These are phyloP conservation scores for Tricholoma saponaceum DNA, from an alignment of 768 basidiomycete genomes.

Conservation along the genomic window DNA sequence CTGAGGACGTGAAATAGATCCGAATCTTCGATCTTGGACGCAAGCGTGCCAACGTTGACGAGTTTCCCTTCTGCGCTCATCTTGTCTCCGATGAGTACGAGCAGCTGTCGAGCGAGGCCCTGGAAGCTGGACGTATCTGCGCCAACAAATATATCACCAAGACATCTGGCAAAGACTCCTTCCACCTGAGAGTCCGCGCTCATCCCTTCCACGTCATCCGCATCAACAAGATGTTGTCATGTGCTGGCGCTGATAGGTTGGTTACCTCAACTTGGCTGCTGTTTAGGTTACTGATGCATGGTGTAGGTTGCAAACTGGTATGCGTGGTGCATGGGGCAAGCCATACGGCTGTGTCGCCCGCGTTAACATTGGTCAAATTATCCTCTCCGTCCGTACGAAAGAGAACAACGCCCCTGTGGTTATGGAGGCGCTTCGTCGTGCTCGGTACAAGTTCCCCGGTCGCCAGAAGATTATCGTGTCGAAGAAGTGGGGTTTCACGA, in stretches of 20 bases:
- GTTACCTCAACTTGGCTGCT: slow-evolving; percentile 13
- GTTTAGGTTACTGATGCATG: background rate
- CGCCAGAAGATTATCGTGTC: slow-evolving; percentile 96
- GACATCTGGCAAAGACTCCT: slow-evolving; percentile 96
- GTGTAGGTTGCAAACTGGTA: slow-evolving; percentile 86
- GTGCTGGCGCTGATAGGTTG: slow-evolving; percentile 96
- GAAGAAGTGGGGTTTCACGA: slow-evolving; percentile 99
- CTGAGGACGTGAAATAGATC: slow-evolving; percentile 55
- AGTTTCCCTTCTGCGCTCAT: slow-evolving; percentile 97
- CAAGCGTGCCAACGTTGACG: slow-evolving; percentile 94
- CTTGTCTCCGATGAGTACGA: slow-evolving; percentile 98
- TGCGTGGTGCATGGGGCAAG: slow-evolving; percentile 99
- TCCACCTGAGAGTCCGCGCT: slow-evolving; percentile 95
- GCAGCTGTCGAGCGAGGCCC: slow-evolving; percentile 91
- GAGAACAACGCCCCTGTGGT: slow-evolving; percentile 84
- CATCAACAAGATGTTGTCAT: slow-evolving; percentile 99
- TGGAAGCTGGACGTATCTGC: slow-evolving; percentile 98
- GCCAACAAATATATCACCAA: slow-evolving; percentile 99
- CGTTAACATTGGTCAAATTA: slow-evolving; percentile 96
- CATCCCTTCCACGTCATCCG: slow-evolving; percentile 99
- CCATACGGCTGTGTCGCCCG: slow-evolving; percentile 95
- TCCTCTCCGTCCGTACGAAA: slow-evolving; percentile 84
- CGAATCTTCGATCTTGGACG: slow-evolving; percentile 95
- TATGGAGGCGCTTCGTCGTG: slow-evolving; percentile 95
- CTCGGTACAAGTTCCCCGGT: slow-evolving; percentile 99